Conservation (phyloP, 164 flowering plant species). For the Paratinospora sagittata region DNA sequence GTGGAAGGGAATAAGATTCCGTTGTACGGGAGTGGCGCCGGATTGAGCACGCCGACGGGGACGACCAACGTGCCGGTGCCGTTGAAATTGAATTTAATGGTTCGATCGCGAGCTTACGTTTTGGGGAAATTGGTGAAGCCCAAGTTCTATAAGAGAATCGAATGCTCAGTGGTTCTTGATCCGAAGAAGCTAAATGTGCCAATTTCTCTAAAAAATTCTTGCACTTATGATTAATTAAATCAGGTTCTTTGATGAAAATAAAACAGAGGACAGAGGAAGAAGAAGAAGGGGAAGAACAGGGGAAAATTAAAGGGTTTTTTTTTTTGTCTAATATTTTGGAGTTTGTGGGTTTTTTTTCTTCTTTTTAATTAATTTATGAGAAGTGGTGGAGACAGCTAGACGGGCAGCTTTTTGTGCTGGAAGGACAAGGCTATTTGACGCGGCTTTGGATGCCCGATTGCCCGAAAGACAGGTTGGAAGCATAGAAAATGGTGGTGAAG, state of each 20-base stretch:
- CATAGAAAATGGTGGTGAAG: not conserved
- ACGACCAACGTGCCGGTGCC: slow-evolving; percentile 42
- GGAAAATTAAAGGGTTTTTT: not conserved
- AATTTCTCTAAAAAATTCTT: slow-evolving; percentile 47
- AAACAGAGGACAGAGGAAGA: not conserved
- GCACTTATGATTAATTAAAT: slow-evolving; percentile 37
- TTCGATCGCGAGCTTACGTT: slow-evolving; percentile 71
- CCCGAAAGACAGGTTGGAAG: slow-evolving; percentile 5
- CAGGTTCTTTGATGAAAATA: no score
- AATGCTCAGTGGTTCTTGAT: slow-evolving; percentile 44
- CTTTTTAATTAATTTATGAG: not conserved
- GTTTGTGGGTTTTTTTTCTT: not conserved
- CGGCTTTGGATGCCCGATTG: slow-evolving; percentile 13
- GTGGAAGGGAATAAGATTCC: slow-evolving; percentile 65
- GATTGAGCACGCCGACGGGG: slow-evolving; percentile 57
- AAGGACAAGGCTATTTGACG: slow-evolving; percentile 5
- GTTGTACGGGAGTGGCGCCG: slow-evolving; percentile 70
- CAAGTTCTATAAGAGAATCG: slow-evolving; percentile 54
- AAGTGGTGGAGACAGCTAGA: slow-evolving; percentile 19
- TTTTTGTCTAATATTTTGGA: slow-evolving; percentile 7
- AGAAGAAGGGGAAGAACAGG: not conserved
- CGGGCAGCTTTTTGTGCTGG: slow-evolving; percentile 14
- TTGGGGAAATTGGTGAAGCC: slow-evolving; percentile 81
- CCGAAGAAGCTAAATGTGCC: slow-evolving; percentile 42
- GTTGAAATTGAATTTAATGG: slow-evolving; percentile 43